These are phyloP conservation scores for Scutellaria baicalensis DNA, from an alignment of 257 asterid genomes.

Conservation along the genomic window DNA sequence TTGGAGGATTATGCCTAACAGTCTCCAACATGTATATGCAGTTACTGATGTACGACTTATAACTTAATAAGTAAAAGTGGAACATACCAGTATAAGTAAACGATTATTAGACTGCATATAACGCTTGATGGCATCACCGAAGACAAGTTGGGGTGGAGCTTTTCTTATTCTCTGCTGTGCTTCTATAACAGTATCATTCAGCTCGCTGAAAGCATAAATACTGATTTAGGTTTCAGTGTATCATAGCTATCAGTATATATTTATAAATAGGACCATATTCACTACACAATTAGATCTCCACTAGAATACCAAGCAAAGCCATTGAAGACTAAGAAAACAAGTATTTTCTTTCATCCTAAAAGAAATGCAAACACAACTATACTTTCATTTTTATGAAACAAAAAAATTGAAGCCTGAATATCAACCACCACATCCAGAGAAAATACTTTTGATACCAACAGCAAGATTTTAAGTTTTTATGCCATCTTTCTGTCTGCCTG, in stretches of 20 bases:
- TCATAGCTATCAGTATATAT: background rate
- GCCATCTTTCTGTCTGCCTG: background rate
- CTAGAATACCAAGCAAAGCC: background rate
- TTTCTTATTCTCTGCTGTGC: constrained; percentile 79
- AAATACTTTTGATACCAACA: background rate
- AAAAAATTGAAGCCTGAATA: background rate
- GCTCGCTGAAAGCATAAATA: constrained; percentile 54
- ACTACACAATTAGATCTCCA: background rate
- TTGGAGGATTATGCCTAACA: background rate
- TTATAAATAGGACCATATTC: background rate
- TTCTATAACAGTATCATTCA: constrained; percentile 88
- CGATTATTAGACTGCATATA: constrained; percentile 71
- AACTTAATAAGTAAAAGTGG: constrained; percentile 6
- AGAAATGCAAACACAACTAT: background rate
- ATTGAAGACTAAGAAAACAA: background rate
- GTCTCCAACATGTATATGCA: background rate
- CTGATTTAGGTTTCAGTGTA: constrained; percentile 1
- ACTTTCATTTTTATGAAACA: background rate
- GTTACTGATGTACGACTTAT: background rate
- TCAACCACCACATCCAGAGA: background rate
- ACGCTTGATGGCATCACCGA: constrained; percentile 46
- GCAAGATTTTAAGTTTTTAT: background rate
- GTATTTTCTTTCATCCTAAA: background rate
- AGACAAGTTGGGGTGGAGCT: constrained; percentile 59
- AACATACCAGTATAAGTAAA: constrained; percentile 71